Percentiles rank a stretch among this genome's conserved stretches.
Conservation (phyloP, 225 moss, liverwort and hornwort species). For the Pseudoscleropodium purum region DNA sequence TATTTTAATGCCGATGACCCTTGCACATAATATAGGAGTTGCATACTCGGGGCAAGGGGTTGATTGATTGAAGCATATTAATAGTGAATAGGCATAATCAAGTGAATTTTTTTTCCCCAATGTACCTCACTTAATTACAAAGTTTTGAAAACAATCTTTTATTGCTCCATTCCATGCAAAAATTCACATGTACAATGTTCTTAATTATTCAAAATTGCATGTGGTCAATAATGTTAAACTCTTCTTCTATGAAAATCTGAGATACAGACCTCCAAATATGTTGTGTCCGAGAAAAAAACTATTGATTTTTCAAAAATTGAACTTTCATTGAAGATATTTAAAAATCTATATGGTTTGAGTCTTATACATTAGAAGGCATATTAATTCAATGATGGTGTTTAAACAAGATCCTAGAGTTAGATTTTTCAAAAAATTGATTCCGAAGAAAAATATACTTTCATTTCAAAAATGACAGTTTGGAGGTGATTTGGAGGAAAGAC, state of each 20-base stretch:
- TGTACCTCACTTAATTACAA: not conserved
- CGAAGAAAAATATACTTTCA: not conserved
- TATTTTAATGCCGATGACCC: too few relatives aligned
- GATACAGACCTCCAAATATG: rapidly evolving
- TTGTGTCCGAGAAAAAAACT: too few relatives aligned
- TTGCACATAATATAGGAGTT: too few relatives aligned
- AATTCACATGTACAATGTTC: not conserved
- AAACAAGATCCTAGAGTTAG: too few relatives aligned
- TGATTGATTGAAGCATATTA: not conserved
- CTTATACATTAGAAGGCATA: not conserved
- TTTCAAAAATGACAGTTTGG: not conserved
- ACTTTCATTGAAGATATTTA: not conserved
- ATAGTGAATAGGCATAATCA: not conserved
- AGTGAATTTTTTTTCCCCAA: not conserved
- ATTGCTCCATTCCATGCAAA: not conserved
- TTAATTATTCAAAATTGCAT: too few relatives aligned
- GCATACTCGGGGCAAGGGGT: not conserved
- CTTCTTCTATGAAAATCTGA: too few relatives aligned
- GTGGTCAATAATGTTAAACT: too few relatives aligned
- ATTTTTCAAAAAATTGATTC: too few relatives aligned
- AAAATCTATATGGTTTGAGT: not conserved
- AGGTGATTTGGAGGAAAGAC: not conserved
- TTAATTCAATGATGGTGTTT: too few relatives aligned
- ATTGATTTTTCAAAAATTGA: not conserved
- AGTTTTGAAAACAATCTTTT: not conserved